Conservation (phyloP, 768 basidiomycete genomes). For the Pseudohyphozyma bogoriensis region DNA sequence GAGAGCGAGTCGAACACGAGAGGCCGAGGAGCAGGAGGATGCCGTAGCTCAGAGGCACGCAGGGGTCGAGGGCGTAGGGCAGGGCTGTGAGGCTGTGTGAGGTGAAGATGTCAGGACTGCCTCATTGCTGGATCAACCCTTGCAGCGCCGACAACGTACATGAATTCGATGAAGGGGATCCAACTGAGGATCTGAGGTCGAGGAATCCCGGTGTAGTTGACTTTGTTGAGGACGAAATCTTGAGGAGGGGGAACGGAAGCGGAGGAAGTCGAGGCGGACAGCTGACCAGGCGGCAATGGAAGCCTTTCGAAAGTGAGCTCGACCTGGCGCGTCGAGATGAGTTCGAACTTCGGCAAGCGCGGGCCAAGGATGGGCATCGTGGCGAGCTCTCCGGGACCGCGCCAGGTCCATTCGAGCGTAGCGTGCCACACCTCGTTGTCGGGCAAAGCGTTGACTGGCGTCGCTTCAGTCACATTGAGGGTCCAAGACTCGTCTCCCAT, state of each 20-base stretch:
- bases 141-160: neutral
- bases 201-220: neutral
- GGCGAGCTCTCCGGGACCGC: neutral
- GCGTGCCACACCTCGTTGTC: neutral
- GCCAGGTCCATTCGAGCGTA: neutral
- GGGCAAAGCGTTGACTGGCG: neutral
- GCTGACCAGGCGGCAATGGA: neutral
- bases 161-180: neutral
- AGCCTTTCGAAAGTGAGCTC: neutral
- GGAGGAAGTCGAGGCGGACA: neutral
- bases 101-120: neutral
- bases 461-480: neutral
- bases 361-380: neutral
- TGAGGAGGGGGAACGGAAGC: neutral
- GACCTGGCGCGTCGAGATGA: conserved; percentile 1
- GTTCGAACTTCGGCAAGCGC: neutral
- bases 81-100: neutral
- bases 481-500: neutral
- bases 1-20: neutral
- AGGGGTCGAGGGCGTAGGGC: neutral
- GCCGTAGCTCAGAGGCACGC: neutral
- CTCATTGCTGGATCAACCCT: neutral
- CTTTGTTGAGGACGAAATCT: neutral
- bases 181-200: neutral
- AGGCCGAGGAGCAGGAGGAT: conserved; percentile 1